These are phyloP conservation scores for Ettlia oleoabundans DNA, from an alignment of 139 green algal genomes.

Conservation along the genomic window DNA sequence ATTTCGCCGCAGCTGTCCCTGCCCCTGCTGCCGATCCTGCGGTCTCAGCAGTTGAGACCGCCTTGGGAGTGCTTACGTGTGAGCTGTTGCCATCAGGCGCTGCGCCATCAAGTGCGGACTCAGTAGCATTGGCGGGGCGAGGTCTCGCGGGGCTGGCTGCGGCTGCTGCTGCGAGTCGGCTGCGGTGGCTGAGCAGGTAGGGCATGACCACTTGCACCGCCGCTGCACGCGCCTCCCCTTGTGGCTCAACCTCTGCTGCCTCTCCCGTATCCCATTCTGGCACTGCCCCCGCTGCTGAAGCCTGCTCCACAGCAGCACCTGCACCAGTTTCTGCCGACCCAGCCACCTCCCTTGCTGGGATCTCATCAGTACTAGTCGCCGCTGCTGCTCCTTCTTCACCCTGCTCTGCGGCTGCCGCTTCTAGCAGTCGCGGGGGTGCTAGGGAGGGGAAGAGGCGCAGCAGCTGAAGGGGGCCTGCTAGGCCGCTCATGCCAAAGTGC, in stretches of 20 bases:
- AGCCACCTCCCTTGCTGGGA: not conserved
- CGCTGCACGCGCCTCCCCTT: conserved; percentile 33
- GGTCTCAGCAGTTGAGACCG: too few relatives aligned
- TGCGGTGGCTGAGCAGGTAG: conserved; percentile 80
- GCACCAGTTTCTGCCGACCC: not conserved
- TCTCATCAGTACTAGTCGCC: not conserved
- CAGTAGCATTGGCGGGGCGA: not conserved
- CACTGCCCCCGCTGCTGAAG: not conserved
- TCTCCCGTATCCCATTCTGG: not conserved
- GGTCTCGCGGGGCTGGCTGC: not conserved
- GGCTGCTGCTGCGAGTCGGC: conserved; percentile 55
- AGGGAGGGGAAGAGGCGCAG: conserved; percentile 75
- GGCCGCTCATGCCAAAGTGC: conserved; percentile 73
- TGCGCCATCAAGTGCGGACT: too few relatives aligned
- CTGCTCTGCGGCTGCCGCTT: not conserved
- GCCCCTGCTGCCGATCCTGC: not conserved
- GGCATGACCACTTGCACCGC: conserved; percentile 68
- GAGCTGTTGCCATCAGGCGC: too few relatives aligned
- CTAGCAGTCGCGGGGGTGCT: conserved; percentile 43
- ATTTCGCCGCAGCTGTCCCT: not conserved
- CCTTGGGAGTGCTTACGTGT: too few relatives aligned
- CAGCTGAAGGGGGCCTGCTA: conserved; percentile 58
- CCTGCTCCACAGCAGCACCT: too few relatives aligned
- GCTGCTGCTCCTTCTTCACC: not conserved
- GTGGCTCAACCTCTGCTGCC: conserved; percentile 35